Evolutionary conservation across 768 basidiomycete species (phyloP), one percentile per base, ranked within the genome.

Genomic region (Lactarius psammicola): DNA sequence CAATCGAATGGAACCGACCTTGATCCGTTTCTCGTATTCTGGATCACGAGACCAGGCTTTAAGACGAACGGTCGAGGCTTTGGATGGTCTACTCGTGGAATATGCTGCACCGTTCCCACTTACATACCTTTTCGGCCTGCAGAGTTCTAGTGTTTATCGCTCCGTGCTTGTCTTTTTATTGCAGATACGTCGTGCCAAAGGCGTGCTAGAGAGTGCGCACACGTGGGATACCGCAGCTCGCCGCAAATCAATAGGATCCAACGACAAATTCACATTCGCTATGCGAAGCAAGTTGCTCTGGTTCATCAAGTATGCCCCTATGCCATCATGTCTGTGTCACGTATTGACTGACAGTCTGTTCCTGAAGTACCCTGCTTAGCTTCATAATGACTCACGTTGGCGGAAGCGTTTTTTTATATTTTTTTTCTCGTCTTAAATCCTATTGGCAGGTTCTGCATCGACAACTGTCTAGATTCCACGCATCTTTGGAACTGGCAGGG

Each of bases 81-180:
- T 93, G 26, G 85, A 87, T 36, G 88, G 85, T 0, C 78, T 94
- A 11, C 75, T 80, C 11, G 77, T 89, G n/a, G 92, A 93, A 78
- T 94, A 94, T 68, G 85, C 88, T 7, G 81, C 89, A 2, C 89
- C 92, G 1, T 93, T 92, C 70, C 92, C 92, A 5, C 74, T 94
- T 71, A 87, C 86, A 1, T 94, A 94, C 72, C 82, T 93, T 56
- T 90, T 92, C 70, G 82, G 83, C 6, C 84, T 87, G 5, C 75
- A 74, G 9, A 77, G 80, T 4, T 74, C 87, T 54, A 82, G 84
- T 72, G 76, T 76, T 1, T 93, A 93, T 69, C 82, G 84, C 49
- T 82, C 85, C 30, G 77, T 92, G 23, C 90, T 94, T 68, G 79
- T 84, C 31, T 86, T 92, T 68, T 71, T 94, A 59, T 74, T 93